These are phyloP conservation scores for Alternaria arborescens DNA, from an alignment of 2,329 filamentous ascomycete species.

Conservation along the genomic window DNA sequence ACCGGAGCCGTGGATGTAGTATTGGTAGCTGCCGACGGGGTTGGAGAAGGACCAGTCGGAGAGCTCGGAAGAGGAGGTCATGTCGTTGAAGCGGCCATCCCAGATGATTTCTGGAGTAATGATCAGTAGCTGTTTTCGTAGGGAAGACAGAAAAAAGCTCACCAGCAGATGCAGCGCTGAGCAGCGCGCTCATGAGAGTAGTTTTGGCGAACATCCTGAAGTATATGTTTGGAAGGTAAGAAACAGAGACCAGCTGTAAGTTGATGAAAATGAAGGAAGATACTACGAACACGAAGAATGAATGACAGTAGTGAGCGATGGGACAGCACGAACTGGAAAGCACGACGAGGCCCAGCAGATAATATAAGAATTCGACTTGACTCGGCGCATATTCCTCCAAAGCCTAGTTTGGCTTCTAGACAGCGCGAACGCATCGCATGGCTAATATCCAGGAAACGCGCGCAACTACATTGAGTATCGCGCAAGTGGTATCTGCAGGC, in stretches of 20 bases:
- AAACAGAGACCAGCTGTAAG: constrained; percentile 36
- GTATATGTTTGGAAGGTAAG: constrained; percentile 20
- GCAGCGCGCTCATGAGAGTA: constrained; percentile 43
- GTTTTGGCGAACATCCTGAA: constrained; percentile 45
- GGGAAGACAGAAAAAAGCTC: not conserved
- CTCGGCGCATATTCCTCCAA: constrained; percentile 12
- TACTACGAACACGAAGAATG: constrained; percentile 27
- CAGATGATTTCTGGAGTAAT: constrained; percentile 61
- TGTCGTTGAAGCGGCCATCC: constrained; percentile 73
- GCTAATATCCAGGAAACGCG: constrained; percentile 10
- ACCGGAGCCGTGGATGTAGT: constrained; percentile 76
- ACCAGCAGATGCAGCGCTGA: constrained; percentile 46
- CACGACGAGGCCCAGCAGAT: constrained; percentile 17
- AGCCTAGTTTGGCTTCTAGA: constrained; percentile 6
- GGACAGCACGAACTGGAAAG: constrained; percentile 1
- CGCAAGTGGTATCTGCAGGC: constrained; percentile 17
- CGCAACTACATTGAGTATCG: constrained; percentile 26
- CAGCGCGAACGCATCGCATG: constrained; percentile 1
- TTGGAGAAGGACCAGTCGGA: constrained; percentile 71
- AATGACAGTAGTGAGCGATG: constrained; percentile 29
- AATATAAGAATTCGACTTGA: constrained; percentile 16
- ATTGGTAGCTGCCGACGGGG: constrained; percentile 75
- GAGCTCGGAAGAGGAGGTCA: constrained; percentile 64
- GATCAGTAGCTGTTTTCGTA: not conserved
- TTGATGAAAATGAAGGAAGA: constrained; percentile 17